Base-by-base conservation (phyloP, 2,329 filamentous ascomycete genomes). In the Chalaropsis thielavioides region DNA sequence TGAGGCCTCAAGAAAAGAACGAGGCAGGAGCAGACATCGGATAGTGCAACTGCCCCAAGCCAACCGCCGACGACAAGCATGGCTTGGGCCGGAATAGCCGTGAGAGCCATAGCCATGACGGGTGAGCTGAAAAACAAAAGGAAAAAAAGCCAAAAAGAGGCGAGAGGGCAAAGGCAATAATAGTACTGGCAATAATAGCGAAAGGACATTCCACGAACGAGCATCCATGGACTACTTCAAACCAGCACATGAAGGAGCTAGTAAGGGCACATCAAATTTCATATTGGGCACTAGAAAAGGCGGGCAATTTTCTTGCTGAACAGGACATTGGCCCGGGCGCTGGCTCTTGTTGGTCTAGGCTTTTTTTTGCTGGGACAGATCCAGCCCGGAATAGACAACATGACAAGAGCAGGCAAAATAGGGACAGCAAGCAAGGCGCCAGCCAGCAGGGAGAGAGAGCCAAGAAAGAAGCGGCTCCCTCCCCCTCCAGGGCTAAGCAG, bases 211-310 rank as follows among this genome's bases (percentile, higher is more conserved):
- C 46, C 46, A 51, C 35, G 35, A 51, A 51, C 46, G 19, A 51
- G 35, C 35, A 38, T 46, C 43, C 15, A 46, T 46, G 43, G 43
- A 8, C 43, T 46, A 17, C 4, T 46, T 46, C 43, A 17, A 3
- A 19, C 15, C 43, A 8, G 15, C 43, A 46, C 10, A 46, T 17
- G 43, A 46, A 46, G 43, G 43, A 58, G 27, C 54, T 58, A 58
- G 54, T 38, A 31, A 58, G 54, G 54, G 54, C 54, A 58, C 54
- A 58, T 58, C 54, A 58, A 58, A 58, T 58, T 58, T 58, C 54
- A 58, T 27, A 31, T 31, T n/a, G 17, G 51, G 27, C 51, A 58
- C 54, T 38, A 58, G 51, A 56, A 58, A 35, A 31, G 27, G 27
- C 54, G 54, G 54, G 10, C 27, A 58, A 58, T n/a, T 46, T 46